A percentile compares a stretch with the other conserved stretches of the same genome.
Evolutionary conservation across 2,329 filamentous ascomycete species (phyloP).

Genomic region (Penicillium paneum): DNA sequence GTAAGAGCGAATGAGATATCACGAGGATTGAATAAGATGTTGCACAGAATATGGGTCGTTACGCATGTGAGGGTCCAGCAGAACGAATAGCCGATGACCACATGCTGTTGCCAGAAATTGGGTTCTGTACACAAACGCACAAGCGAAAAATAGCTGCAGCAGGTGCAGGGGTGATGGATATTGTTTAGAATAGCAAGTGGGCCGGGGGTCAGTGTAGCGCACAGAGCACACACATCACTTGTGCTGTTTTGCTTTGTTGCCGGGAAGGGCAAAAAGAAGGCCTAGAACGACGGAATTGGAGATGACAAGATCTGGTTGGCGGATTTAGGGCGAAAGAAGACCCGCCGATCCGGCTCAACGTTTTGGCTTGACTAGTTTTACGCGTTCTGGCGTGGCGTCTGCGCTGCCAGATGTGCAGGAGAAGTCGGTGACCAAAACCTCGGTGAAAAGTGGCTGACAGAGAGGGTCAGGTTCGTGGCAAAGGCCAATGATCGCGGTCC

Average conservation of each 20-base stretch:
- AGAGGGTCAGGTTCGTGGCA: conserved; percentile 21
- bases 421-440: conserved; percentile 28
- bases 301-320: conserved; percentile 20
- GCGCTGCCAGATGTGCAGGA: conserved; percentile 17
- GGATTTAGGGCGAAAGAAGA: conserved; percentile 17
- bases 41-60: conserved; percentile 32
- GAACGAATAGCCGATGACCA: conserved; percentile 36
- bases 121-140: conserved; percentile 5
- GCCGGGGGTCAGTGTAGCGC: conserved; percentile 7
- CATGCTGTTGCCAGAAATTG: conserved; percentile 28
- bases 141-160: conserved; percentile 6
- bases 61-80: conserved; percentile 30
- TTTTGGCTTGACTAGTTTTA: conserved; percentile 23
- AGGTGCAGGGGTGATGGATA: conserved; percentile 10
- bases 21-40: conserved; percentile 20
- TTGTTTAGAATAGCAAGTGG: conserved; percentile 11
- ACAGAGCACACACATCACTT: conserved; percentile 11
- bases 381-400: conserved; percentile 13
- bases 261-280: conserved; percentile 18
- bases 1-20: conserved; percentile 19
- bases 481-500: conserved; percentile 30
- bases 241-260: conserved; percentile 20
- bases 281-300: conserved; percentile 21
- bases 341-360: conserved; percentile 28
- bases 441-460: conserved; percentile 24